These are phyloP conservation scores for Capsicum rhomboideum DNA, from an alignment of 257 asterid genomes.

Conservation along the genomic window DNA sequence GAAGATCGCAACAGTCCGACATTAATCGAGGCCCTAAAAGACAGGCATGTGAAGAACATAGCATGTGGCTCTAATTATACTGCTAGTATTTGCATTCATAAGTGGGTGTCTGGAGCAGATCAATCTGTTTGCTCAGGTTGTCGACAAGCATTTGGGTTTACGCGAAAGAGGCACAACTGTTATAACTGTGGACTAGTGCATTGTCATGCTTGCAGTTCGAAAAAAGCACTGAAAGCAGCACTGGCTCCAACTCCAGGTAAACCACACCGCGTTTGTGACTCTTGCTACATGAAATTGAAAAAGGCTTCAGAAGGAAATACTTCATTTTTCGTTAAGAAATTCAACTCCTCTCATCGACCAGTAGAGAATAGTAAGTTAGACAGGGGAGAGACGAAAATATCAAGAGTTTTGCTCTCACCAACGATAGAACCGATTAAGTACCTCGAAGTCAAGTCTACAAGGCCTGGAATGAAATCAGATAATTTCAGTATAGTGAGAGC, in stretches of 20 bases:
- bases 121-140: constrained; percentile 85
- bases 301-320: constrained; percentile 53
- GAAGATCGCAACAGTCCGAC: constrained; percentile 72
- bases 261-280: constrained; percentile 90
- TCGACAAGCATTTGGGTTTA: constrained; percentile 81
- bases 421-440: constrained; percentile 73
- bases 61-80: constrained; percentile 84
- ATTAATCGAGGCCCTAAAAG: constrained; percentile 66
- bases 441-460: constrained; percentile 63
- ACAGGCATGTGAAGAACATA: constrained; percentile 68
- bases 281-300: constrained; percentile 61
- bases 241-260: constrained; percentile 92
- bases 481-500: constrained; percentile 56
- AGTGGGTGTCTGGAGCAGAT: constrained; percentile 90
- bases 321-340: constrained; percentile 28
- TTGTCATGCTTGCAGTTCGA: constrained; percentile 90
- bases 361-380: constrained; percentile 36
- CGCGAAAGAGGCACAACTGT: constrained; percentile 79
- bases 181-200: constrained; percentile 84
- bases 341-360: constrained; percentile 37
- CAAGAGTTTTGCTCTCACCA: constrained; percentile 62
- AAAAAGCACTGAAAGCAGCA: constrained; percentile 77
- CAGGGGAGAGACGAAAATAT: constrained; percentile 34
- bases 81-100: constrained; percentile 76
- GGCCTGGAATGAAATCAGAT: constrained; percentile 34